phyloP scores from a whole-genome alignment of 1,284 basidiomycete genomes.

The Cryptococcus sp. region DNA sequence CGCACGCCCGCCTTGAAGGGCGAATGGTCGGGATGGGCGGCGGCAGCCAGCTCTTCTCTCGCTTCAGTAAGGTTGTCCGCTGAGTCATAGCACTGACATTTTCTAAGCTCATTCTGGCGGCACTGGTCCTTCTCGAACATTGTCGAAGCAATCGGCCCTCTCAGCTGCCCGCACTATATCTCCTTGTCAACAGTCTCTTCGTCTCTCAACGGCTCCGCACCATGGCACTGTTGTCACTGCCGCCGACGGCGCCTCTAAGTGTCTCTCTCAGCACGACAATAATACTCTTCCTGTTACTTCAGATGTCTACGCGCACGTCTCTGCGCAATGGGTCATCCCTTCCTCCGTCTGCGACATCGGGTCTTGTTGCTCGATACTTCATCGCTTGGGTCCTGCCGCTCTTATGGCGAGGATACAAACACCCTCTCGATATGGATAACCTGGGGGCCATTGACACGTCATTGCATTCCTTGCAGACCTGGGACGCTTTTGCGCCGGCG shows the following conservation, averaged over 20 bases:
- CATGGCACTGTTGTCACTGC: constrained; percentile 1
- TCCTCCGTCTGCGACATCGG: constrained; percentile 14
- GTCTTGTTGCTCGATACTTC: constrained; percentile 20
- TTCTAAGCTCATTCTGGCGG: neutral
- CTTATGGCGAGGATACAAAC: constrained; percentile 16
- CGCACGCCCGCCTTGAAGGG: neutral
- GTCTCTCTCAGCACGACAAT: constrained; percentile 7
- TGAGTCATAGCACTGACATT: no score
- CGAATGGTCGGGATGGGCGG: neutral
- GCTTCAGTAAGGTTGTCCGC: no score
- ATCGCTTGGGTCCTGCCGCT: constrained; percentile 20
- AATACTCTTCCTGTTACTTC: constrained; percentile 15
- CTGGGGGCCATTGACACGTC: constrained; percentile 20
- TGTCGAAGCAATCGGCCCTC: constrained; percentile 12
- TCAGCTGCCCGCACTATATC: constrained; percentile 21
- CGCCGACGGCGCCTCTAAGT: neutral
- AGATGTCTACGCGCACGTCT: constrained; percentile 15
- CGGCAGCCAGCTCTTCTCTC: no score
- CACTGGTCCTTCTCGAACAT: constrained; percentile 14
- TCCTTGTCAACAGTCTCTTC: constrained; percentile 14
- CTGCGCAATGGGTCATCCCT: constrained; percentile 8
- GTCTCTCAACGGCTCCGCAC: constrained; percentile 16
- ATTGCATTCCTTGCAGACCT: constrained; percentile 10
- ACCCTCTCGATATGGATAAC: constrained; percentile 16
- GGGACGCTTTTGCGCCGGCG: constrained; percentile 9